Base-by-base conservation (phyloP, 352 stramenopile genomes). In the Pythium utonaiense region DNA sequence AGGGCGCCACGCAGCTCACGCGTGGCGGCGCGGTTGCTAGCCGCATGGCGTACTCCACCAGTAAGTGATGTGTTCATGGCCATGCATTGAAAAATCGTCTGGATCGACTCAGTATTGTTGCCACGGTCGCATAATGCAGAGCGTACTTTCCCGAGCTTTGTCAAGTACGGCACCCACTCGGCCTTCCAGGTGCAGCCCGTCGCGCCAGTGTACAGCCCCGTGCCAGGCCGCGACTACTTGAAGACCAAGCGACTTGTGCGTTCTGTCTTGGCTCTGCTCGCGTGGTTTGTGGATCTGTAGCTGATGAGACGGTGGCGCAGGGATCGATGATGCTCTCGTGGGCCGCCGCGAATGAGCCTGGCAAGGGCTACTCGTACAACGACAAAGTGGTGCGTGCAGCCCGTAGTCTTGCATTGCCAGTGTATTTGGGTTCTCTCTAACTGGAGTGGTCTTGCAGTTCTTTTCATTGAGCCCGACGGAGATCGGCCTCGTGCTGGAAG, bases 251-350 rank as follows among this genome's bases (percentile, higher is more conserved):
- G 84, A 3, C 58, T 79, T 42, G 84, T 93, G 74, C 60, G 51
- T 56, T 30, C 19, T n/a, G n/a, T n/a, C n/a, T n/a, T n/a, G n/a
- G n/a, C n/a, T n/a, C n/a, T n/a, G n/a, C n/a, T n/a, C n/a, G n/a
- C n/a, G n/a, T n/a, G n/a, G n/a, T n/a, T n/a, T n/a, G n/a, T 51
- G 38, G 13, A 45, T 24, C 3, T 9, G n/a, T 45, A 6, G n/a
- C 50, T 57, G 22, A 16, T 60, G 24, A 25, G 34, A n/a, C n/a
- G n/a, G n/a, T n/a, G n/a, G n/a, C 33, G 42, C 48, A 94, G 85
- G 85, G 85, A 42, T 73, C 80, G 24, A 87, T 94, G 59, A 89
- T 94, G 79, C 62, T 94, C 40, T 91, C 80, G 57, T 94, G 85
- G 85, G 84, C 83, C 21, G 86, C 84, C 53, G 69, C 80, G 38